These are phyloP conservation scores for Candida coquimbonensis DNA, from an alignment of 805 yeast species.

Conservation along the genomic window DNA sequence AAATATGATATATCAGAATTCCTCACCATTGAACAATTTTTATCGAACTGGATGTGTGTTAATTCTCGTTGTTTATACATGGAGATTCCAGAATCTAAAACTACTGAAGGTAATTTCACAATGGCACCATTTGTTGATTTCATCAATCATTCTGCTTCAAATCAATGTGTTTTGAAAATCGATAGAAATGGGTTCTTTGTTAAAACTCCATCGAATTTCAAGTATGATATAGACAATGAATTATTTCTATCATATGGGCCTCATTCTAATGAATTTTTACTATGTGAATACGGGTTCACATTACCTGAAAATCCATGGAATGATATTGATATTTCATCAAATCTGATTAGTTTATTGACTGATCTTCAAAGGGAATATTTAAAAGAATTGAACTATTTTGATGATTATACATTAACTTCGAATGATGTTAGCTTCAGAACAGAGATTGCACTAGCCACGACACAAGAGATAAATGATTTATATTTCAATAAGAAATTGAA, in stretches of 20 bases:
- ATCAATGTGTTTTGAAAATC: constrained; percentile 46
- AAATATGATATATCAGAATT: not conserved
- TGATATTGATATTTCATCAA: constrained; percentile 52
- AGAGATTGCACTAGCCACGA: constrained; percentile 63
- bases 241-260: constrained; percentile 78
- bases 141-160: constrained; percentile 57
- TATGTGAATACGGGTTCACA: constrained; percentile 84
- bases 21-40: constrained; percentile 22
- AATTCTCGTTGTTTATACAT: constrained; percentile 88
- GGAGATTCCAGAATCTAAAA: constrained; percentile 49
- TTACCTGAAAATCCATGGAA: constrained; percentile 58
- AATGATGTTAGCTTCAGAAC: constrained; percentile 62
- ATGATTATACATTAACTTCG: constrained; percentile 60
- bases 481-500: constrained; percentile 14
- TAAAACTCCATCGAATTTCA: constrained; percentile 22
- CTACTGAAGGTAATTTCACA: constrained; percentile 63
- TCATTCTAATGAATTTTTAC: constrained; percentile 74
- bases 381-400: constrained; percentile 49
- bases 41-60: constrained; percentile 81
- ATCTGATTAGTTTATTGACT: constrained; percentile 31
- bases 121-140: constrained; percentile 90
- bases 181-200: constrained; percentile 48
- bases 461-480: constrained; percentile 29
- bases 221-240: constrained; percentile 42
- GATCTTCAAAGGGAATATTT: constrained; percentile 39